Percentiles rank a stretch among this genome's conserved stretches.
Evolutionary conservation across 1,284 basidiomycete genomes (phyloP).

Genomic region (Trametes versicolor): DNA sequence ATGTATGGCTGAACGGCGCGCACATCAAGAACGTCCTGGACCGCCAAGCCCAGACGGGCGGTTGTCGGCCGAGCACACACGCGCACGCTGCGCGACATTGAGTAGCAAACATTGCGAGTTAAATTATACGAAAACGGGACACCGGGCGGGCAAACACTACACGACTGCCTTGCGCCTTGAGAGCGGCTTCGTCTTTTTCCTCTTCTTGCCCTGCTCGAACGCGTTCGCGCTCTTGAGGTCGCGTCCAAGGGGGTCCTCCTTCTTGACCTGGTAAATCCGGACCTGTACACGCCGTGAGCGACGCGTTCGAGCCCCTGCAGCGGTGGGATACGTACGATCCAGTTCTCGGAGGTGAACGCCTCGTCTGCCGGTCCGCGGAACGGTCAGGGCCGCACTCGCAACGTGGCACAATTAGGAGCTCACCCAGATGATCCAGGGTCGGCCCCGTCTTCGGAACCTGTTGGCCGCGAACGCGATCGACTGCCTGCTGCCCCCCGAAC

Average conservation of each 20-base stretch:
- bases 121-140: slow-evolving; percentile 18
- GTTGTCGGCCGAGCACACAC: neutral
- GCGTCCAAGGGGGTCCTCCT: slow-evolving; percentile 91
- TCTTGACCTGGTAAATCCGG: slow-evolving; percentile 96
- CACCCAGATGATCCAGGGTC: slow-evolving; percentile 87
- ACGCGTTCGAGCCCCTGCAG: neutral
- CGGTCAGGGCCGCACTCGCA: slow-evolving; percentile 29
- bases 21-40: too few relatives aligned
- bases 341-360: slow-evolving; percentile 97
- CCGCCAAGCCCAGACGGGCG: neutral
- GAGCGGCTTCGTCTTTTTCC: slow-evolving; percentile 78
- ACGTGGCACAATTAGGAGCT: slow-evolving; percentile 23
- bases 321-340: slow-evolving; percentile 78
- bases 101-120: slow-evolving; percentile 5
- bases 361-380: slow-evolving; percentile 68
- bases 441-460: slow-evolving; percentile 80
- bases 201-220: slow-evolving; percentile 89
- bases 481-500: slow-evolving; percentile 78
- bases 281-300: slow-evolving; percentile 55
- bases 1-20: too few relatives aligned
- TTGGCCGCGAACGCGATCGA: slow-evolving; percentile 89
- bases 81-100: neutral
- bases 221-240: slow-evolving; percentile 88
- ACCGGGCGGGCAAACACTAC: slow-evolving; percentile 32
- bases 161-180: slow-evolving; percentile 63